Conservation (phyloP, 2,329 filamentous ascomycete genomes). For the Sarocladiaceae sp. region DNA sequence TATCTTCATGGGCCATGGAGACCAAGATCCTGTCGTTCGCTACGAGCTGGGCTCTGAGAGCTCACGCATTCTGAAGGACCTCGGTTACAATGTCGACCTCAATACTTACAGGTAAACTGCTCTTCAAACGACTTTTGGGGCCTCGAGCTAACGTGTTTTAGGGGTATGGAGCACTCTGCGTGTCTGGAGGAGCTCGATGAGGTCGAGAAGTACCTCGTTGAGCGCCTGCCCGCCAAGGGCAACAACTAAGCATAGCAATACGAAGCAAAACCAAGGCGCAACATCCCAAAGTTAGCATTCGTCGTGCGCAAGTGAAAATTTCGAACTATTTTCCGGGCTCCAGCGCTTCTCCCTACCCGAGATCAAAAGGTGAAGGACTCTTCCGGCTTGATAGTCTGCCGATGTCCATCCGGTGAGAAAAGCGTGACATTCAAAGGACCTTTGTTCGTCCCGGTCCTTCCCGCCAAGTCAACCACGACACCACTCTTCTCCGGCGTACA, state of each 20-base stretch:
- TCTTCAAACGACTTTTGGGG: background rate
- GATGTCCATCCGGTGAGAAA: background rate
- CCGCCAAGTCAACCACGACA: background rate
- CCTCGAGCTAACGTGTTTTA: conserved; percentile 25
- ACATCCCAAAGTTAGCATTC: too few relatives aligned
- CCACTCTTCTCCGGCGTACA: background rate
- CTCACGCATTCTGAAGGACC: conserved; percentile 59
- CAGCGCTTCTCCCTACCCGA: background rate
- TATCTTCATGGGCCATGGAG: conserved; percentile 88
- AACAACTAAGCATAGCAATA: conserved; percentile 1
- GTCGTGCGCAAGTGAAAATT: too few relatives aligned
- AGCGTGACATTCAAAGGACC: background rate
- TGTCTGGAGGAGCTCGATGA: conserved; percentile 77
- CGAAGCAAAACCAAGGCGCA: too few relatives aligned
- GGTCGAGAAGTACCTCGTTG: conserved; percentile 57
- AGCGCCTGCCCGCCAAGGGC: conserved; percentile 36
- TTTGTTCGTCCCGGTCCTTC: background rate
- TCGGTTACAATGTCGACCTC: conserved; percentile 72
- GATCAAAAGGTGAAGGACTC: background rate
- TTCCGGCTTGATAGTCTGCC: background rate
- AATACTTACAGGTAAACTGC: conserved; percentile 63
- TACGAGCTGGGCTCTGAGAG: conserved; percentile 66
- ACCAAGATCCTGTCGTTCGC: conserved; percentile 67
- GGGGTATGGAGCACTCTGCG: conserved; percentile 71
- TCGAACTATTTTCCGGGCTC: too few relatives aligned